phyloP scores from a whole-genome alignment of 176 grass and related monocot genomes.

The Pontederia paniculata region DNA sequence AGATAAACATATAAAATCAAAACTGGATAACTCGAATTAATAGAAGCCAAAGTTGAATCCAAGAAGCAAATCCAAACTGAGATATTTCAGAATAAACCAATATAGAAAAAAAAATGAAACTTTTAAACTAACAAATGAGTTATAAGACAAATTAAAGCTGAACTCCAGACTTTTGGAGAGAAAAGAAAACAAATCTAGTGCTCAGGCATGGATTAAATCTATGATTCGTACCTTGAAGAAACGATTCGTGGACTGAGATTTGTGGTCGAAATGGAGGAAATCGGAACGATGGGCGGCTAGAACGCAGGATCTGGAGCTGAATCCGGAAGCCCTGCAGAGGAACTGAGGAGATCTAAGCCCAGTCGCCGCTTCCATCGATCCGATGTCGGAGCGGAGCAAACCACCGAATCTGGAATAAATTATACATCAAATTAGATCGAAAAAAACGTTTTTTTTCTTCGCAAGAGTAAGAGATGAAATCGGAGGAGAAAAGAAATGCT shows the following conservation, averaged over 20 bases:
- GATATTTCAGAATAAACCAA: neutral
- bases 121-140: too few species aligned
- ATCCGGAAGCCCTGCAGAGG: conserved; percentile 25
- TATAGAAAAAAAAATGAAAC: too few species aligned
- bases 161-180: neutral
- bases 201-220: neutral
- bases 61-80: neutral
- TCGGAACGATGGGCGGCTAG: conserved; percentile 4
- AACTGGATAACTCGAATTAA: neutral
- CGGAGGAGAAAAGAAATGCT: too few species aligned
- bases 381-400: neutral
- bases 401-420: neutral
- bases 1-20: neutral
- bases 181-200: neutral
- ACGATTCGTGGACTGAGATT: conserved; percentile 21
- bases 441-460: neutral
- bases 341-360: conserved; percentile 47
- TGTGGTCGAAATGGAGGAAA: conserved; percentile 28
- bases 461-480: too few species aligned
- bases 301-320: conserved; percentile 11
- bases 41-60: neutral
- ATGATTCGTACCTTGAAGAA: conserved; percentile 44
- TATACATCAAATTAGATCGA: neutral
- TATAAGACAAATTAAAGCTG: neutral
- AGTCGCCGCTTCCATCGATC: conserved; percentile 38